Percentiles rank a stretch among this genome's conserved stretches.
phyloP scores from a whole-genome alignment of 495 filamentous ascomycete species.

The Aspergillus saccharolyticus region DNA sequence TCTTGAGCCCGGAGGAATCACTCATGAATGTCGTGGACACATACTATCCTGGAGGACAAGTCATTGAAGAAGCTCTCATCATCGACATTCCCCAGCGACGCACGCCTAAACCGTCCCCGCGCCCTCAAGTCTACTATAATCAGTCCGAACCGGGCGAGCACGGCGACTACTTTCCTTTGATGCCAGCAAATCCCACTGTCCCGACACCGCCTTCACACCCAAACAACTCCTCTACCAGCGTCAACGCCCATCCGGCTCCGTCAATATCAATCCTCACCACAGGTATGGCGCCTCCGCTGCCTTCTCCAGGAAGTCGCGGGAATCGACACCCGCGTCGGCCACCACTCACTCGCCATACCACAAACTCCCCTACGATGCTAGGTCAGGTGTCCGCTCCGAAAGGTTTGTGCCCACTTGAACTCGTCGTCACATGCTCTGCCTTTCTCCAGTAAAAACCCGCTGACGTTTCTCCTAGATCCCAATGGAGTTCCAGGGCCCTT shows the following conservation, averaged over 20 bases:
- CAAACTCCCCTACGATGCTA: constrained; percentile 72
- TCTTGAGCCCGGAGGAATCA: constrained; percentile 81
- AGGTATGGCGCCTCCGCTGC: constrained; percentile 73
- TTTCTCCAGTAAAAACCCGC: constrained; percentile 1
- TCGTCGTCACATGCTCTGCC: not conserved
- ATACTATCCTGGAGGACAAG: constrained; percentile 85
- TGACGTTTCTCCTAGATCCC: constrained; percentile 27
- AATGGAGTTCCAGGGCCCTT: constrained; percentile 22
- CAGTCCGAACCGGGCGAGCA: constrained; percentile 65
- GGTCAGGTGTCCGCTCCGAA: constrained; percentile 27
- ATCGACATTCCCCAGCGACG: constrained; percentile 81
- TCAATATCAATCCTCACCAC: constrained; percentile 77
- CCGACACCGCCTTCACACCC: constrained; percentile 37
- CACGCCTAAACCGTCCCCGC: constrained; percentile 80
- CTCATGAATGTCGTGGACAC: constrained; percentile 72
- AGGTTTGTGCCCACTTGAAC: constrained; percentile 21
- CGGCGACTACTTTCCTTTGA: constrained; percentile 86
- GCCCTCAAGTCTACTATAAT: constrained; percentile 52
- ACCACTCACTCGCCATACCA: constrained; percentile 60
- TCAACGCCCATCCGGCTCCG: constrained; percentile 25
- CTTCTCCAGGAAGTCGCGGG: constrained; percentile 70
- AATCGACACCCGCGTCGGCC: constrained; percentile 41
- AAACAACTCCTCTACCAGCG: constrained; percentile 29
- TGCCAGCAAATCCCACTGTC: constrained; percentile 50
- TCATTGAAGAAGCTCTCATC: constrained; percentile 81